Evolutionary conservation across 2,329 filamentous ascomycete species (phyloP).

Genomic region (Colletotrichum abscissum): DNA sequence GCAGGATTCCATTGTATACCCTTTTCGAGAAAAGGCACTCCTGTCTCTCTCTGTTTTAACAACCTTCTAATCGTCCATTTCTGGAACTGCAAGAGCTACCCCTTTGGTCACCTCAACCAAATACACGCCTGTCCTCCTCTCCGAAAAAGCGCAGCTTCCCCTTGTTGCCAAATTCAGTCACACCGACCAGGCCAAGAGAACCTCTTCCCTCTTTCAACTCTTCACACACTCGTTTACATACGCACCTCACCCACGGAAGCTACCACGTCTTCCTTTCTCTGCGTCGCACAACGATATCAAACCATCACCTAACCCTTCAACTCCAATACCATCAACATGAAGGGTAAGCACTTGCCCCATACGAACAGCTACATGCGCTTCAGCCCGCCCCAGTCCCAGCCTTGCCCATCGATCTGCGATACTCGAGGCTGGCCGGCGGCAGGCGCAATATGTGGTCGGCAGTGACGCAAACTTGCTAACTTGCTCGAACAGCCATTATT

Average conservation of each 20-base stretch:
- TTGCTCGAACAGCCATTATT: slow-evolving; percentile 80
- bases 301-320: not conserved
- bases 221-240: slow-evolving; percentile 31
- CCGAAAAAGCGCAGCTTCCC: not conserved
- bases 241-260: slow-evolving; percentile 18
- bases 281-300: not conserved
- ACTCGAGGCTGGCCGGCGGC: not conserved
- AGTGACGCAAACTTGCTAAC: slow-evolving; percentile 22
- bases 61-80: slow-evolving; percentile 16
- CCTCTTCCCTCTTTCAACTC: slow-evolving; percentile 13
- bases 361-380: not conserved
- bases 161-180: not conserved
- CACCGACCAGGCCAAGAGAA: not conserved
- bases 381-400: not conserved
- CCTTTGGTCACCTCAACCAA: not conserved
- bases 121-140: not conserved
- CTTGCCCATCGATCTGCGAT: not conserved
- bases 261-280: slow-evolving; percentile 3
- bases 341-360: slow-evolving; percentile 20
- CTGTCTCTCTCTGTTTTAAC: not conserved
- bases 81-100: not conserved
- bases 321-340: slow-evolving; percentile 31
- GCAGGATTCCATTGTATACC: slow-evolving; percentile 8
- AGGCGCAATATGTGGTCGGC: not conserved
- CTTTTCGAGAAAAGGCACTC: slow-evolving; percentile 12